phyloP scores from a whole-genome alignment of 176 grass and related monocot species.

The Hsuehochloa calcarea region DNA sequence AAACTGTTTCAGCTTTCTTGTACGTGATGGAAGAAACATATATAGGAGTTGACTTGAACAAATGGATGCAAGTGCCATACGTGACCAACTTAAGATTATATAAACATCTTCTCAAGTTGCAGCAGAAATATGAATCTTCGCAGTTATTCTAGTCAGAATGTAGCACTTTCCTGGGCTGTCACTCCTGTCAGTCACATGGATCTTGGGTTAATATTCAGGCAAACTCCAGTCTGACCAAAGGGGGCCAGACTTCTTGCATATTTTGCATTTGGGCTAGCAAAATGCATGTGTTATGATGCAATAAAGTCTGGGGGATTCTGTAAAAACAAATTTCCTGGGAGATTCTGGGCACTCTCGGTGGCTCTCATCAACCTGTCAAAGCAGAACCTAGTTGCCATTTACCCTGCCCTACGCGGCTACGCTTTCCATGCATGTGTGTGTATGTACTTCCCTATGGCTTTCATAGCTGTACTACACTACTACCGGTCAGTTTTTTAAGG shows the following conservation, averaged over 20 bases:
- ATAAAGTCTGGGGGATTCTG: not conserved
- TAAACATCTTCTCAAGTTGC: not conserved
- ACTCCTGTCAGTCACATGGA: not conserved
- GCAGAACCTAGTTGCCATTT: not conserved
- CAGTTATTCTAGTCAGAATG: not conserved
- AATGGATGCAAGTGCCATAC: not conserved
- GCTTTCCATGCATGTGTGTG: not conserved
- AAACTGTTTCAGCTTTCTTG: not conserved
- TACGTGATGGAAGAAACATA: not conserved
- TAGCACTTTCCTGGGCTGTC: not conserved
- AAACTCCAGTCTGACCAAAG: not conserved
- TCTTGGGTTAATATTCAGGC: not conserved
- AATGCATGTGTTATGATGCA: not conserved
- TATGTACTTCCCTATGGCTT: not conserved
- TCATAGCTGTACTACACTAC: not conserved
- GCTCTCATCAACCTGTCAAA: not conserved
- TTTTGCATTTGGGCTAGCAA: not conserved
- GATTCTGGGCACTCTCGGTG: not conserved
- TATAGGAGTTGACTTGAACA: not conserved
- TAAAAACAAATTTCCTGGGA: not conserved
- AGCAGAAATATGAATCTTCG: not conserved
- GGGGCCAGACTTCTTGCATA: not conserved
- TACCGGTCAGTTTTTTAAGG: not conserved
- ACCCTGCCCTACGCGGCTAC: not conserved
- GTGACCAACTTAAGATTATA: not conserved